Percentiles rank a stretch among this genome's conserved stretches.
Conservation (phyloP, 2,329 filamentous ascomycete species). For the Nakataea oryzae region DNA sequence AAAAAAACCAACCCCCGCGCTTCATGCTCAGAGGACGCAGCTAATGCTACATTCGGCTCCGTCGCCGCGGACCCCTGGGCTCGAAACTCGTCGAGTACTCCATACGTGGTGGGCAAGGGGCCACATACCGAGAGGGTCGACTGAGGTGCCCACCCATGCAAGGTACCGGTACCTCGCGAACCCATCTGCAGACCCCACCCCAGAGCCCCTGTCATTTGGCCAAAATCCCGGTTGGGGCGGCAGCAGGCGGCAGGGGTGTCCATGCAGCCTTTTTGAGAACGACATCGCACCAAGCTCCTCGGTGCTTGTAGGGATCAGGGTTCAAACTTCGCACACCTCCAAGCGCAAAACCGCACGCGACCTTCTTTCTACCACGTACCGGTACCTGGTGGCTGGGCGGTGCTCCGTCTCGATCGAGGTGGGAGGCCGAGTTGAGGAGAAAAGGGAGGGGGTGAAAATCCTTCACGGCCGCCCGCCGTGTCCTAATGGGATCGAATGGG, state of each 20-base stretch:
- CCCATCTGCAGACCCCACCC: background rate
- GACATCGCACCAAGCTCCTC: conserved; percentile 1
- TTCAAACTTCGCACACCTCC: background rate
- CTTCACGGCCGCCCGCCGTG: too few relatives aligned
- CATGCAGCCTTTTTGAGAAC: conserved; percentile 1
- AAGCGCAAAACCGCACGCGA: background rate
- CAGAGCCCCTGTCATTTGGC: background rate
- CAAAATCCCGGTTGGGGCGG: background rate
- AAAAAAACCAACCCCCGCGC: background rate
- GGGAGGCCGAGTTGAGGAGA: background rate
- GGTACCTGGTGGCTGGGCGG: background rate
- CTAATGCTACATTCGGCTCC: background rate
- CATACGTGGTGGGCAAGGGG: background rate
- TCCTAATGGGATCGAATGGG: background rate
- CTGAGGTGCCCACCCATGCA: background rate
- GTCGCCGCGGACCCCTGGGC: background rate
- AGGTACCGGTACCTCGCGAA: background rate
- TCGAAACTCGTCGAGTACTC: background rate
- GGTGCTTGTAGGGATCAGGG: conserved; percentile 3
- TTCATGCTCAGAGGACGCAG: background rate
- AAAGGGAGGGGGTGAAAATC: background rate
- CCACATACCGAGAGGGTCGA: background rate
- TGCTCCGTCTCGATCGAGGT: background rate
- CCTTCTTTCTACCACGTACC: conserved; percentile 1
- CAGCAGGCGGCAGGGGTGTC: background rate